Conservation (phyloP, 441 rosid genomes). For the Oxalis stricta region DNA sequence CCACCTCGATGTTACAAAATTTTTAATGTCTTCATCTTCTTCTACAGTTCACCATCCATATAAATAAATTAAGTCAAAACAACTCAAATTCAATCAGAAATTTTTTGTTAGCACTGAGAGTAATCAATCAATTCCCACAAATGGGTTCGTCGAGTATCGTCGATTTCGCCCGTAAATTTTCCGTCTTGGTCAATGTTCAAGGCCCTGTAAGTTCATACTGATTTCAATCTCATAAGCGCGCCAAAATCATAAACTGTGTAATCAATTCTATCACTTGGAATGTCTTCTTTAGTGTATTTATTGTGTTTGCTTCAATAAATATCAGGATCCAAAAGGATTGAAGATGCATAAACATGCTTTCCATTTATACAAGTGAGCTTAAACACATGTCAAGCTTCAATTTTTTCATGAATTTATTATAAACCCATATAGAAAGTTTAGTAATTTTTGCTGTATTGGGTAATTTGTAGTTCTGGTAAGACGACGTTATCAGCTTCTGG, state of each 20-base stretch:
- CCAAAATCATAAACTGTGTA: background rate
- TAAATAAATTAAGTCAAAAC: background rate
- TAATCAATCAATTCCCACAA: background rate
- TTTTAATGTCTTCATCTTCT: no score
- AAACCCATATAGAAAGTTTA: no score
- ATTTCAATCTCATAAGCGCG: background rate
- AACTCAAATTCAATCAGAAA: background rate
- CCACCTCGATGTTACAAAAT: no score
- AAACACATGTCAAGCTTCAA: background rate
- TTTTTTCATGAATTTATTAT: background rate
- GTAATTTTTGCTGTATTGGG: conserved; percentile 1
- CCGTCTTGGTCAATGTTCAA: conserved; percentile 64
- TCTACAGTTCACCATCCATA: no score
- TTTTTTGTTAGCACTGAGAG: background rate
- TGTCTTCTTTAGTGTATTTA: background rate
- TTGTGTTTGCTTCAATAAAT: background rate
- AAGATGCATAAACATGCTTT: conserved; percentile 92
- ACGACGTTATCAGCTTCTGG: conserved; percentile 91
- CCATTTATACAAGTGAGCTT: conserved; percentile 62
- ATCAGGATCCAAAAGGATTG: conserved; percentile 76
- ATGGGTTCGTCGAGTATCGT: conserved; percentile 52
- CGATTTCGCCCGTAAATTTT: conserved; percentile 34
- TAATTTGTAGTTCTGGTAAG: conserved; percentile 50
- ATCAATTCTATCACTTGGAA: background rate
- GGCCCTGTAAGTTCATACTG: conserved; percentile 53